These are phyloP conservation scores for Tylopilus sp. DNA, from an alignment of 768 basidiomycete species.

Conservation along the genomic window DNA sequence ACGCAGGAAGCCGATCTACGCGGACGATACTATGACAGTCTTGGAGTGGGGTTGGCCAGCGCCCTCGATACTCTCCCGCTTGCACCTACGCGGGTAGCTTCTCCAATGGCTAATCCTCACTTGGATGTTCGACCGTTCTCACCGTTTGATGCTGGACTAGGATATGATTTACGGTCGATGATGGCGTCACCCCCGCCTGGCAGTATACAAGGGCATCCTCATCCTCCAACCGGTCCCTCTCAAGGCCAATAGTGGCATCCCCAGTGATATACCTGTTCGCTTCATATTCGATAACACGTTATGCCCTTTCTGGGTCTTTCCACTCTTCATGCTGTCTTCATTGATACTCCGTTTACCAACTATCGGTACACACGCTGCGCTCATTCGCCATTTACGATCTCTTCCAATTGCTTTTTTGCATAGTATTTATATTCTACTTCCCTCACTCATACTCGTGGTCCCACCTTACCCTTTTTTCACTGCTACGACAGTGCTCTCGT, in stretches of 20 bases:
- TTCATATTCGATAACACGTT: constrained; percentile 21
- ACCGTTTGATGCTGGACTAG: constrained; percentile 39
- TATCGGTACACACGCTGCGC: neutral
- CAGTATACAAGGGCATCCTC: neutral
- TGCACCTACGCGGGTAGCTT: constrained; percentile 9
- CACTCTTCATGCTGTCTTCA: neutral
- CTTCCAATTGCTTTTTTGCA: neutral
- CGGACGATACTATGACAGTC: constrained; percentile 36
- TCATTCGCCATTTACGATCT: neutral
- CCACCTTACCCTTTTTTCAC: neutral
- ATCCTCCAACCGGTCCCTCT: neutral
- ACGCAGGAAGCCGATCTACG: constrained; percentile 73
- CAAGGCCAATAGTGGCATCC: constrained; percentile 12
- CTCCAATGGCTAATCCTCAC: constrained; percentile 7
- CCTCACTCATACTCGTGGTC: neutral
- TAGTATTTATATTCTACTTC: neutral
- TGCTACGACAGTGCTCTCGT: neutral
- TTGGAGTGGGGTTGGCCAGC: constrained; percentile 25
- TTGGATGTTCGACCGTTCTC: constrained; percentile 46
- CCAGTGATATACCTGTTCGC: neutral
- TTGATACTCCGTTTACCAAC: constrained; percentile 4
- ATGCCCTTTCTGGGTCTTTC: neutral
- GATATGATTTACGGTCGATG: constrained; percentile 9
- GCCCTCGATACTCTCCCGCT: constrained; percentile 33
- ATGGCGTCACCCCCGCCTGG: constrained; percentile 8